Conservation (phyloP, 306 rosid genomes). For the Fragaria nilgerrensis region DNA sequence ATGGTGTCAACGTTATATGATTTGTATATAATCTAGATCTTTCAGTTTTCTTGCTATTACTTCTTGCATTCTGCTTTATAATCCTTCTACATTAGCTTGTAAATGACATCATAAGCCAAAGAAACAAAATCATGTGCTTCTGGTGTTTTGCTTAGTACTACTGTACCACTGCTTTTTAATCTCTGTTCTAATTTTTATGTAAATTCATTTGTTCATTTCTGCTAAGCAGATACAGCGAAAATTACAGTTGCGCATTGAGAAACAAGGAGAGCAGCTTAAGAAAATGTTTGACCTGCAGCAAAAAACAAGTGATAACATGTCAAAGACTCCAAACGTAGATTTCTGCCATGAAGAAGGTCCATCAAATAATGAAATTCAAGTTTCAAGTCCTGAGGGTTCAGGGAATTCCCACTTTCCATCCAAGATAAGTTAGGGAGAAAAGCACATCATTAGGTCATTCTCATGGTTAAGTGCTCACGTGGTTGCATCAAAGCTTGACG, state of each 20-base stretch:
- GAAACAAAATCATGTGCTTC: neutral
- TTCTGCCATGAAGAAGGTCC: slow-evolving; percentile 13
- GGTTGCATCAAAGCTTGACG: neutral
- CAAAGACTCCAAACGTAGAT: slow-evolving; percentile 19
- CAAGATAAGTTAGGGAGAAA: slow-evolving; percentile 30
- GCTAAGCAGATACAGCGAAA: slow-evolving; percentile 35
- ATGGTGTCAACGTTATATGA: neutral
- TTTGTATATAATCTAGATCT: neutral
- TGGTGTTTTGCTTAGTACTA: neutral
- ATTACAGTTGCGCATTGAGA: slow-evolving; percentile 44
- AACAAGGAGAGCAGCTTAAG: slow-evolving; percentile 45
- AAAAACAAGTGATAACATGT: slow-evolving; percentile 18
- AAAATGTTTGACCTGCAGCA: slow-evolving; percentile 47
- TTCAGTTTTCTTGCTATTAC: neutral
- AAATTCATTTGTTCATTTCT: neutral
- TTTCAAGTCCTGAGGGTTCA: slow-evolving; percentile 19
- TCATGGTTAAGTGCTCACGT: neutral
- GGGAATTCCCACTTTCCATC: slow-evolving; percentile 26
- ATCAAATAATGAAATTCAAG: slow-evolving; percentile 16
- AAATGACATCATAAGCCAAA: neutral
- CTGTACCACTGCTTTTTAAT: too few relatives aligned
- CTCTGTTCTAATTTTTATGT: neutral
- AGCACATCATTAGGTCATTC: neutral
- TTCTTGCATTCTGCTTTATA: neutral
- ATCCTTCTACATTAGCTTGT: neutral